Percentiles rank a stretch among this genome's conserved stretches.
phyloP scores from a whole-genome alignment of 257 asterid genomes.

The Thymus mandschuricus region DNA sequence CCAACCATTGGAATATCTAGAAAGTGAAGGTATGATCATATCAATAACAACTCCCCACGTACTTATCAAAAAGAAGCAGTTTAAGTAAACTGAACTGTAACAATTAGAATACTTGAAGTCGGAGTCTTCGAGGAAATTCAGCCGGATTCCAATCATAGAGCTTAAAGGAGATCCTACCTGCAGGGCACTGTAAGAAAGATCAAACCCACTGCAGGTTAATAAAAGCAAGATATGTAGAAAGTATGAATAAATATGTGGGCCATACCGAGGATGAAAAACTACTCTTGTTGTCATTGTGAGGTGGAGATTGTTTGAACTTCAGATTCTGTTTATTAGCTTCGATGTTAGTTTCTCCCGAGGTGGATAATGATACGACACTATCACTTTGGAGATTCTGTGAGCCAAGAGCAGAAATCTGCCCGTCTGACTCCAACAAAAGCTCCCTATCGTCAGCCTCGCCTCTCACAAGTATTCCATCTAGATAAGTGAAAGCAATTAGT shows the following conservation, averaged over 20 bases:
- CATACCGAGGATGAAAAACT: slow-evolving; percentile 74
- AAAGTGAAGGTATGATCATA: slow-evolving; percentile 28
- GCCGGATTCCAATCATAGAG: slow-evolving; percentile 99
- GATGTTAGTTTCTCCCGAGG: slow-evolving; percentile 50
- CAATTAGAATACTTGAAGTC: slow-evolving; percentile 83
- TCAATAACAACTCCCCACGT: slow-evolving; percentile 35
- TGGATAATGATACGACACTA: slow-evolving; percentile 44
- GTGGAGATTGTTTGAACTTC: slow-evolving; percentile 47
- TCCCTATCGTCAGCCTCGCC: slow-evolving; percentile 59
- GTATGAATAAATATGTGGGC: slow-evolving; percentile 5
- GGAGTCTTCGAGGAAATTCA: slow-evolving; percentile 88
- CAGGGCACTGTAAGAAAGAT: slow-evolving; percentile 64
- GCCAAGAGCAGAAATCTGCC: slow-evolving; percentile 47
- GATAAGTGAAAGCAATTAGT: slow-evolving; percentile 30
- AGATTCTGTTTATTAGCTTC: slow-evolving; percentile 53
- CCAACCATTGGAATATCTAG: slow-evolving; percentile 90
- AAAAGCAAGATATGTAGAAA: slow-evolving; percentile 28
- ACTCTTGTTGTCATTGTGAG: slow-evolving; percentile 63
- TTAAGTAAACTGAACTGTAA: slow-evolving; percentile 70
- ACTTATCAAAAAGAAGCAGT: slow-evolving; percentile 28
- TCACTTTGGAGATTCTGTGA: slow-evolving; percentile 58
- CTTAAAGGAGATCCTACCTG: slow-evolving; percentile 94
- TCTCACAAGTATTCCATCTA: slow-evolving; percentile 51
- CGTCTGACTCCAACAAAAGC: slow-evolving; percentile 57
- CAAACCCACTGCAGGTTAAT: slow-evolving; percentile 22